phyloP scores from a whole-genome alignment of 495 filamentous ascomycete genomes.

The Terfezia boudieri region DNA sequence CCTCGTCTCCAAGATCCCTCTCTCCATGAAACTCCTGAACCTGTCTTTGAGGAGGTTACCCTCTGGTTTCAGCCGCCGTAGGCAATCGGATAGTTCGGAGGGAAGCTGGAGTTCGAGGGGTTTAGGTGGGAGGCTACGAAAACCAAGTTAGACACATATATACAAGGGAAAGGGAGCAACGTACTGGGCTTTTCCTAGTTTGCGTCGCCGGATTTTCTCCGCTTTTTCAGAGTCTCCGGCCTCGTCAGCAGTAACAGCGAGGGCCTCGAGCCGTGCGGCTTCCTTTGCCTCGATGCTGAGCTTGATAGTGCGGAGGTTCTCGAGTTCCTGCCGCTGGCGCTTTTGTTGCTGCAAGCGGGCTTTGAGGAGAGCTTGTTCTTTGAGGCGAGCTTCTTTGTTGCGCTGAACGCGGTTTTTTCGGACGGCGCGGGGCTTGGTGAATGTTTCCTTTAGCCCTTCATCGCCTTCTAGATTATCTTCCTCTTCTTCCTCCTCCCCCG shows the following conservation, averaged over 20 bases:
- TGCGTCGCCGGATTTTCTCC: constrained; percentile 43
- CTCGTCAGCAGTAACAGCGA: constrained; percentile 24
- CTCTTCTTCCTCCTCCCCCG: constrained; percentile 61
- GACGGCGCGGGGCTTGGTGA: constrained; percentile 48
- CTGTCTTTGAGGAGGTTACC: constrained; percentile 80
- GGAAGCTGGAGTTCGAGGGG: constrained; percentile 72
- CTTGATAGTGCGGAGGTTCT: constrained; percentile 41
- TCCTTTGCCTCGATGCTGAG: constrained; percentile 39
- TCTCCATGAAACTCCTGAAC: constrained; percentile 66
- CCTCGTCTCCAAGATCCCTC: constrained; percentile 70
- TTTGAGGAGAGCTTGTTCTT: constrained; percentile 54
- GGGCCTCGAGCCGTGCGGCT: constrained; percentile 21
- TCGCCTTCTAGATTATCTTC: constrained; percentile 57
- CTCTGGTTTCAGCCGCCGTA: constrained; percentile 75
- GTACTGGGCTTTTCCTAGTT: constrained; percentile 49
- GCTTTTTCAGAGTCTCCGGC: constrained; percentile 36
- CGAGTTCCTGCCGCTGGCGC: constrained; percentile 41
- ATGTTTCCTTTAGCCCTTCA: constrained; percentile 34
- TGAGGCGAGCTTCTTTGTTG: constrained; percentile 68
- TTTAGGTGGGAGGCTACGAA: constrained; percentile 43
- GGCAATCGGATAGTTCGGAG: constrained; percentile 79
- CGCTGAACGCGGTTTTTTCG: constrained; percentile 69
- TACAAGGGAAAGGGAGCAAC: constrained; percentile 11
- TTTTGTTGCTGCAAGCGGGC: constrained; percentile 51
- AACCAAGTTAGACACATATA: constrained; percentile 10